Base-by-base conservation (phyloP, 2,329 filamentous ascomycete genomes). In the Canariomyces notabilis region DNA sequence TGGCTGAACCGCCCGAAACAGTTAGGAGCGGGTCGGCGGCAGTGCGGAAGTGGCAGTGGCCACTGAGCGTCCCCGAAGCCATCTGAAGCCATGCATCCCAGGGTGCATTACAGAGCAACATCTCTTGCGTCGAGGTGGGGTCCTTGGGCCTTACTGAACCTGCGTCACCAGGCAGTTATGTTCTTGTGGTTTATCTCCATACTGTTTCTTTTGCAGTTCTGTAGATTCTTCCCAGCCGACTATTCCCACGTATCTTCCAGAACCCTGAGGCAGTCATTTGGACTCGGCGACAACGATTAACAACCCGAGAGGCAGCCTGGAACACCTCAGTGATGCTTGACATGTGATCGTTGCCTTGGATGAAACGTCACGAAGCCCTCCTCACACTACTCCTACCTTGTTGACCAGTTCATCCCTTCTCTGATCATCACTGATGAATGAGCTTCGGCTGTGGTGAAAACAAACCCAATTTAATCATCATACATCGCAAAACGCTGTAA, bases 1-100 rank as follows among this genome's bases (percentile, higher is more conserved):
- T 56, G 55, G 54, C 52, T 57, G 55, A 53, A 56, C 40, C 46
- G 34, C 48, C 48, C 43, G 34, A 47, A 38, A 31, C 26, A 49
- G 42, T n/a, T 43, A 51, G n/a, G 33, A 40, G 45, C 46, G 48
- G 53, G 50, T 45, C 52, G 31, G 23, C 52, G 51, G 50, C 50
- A 37, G 47, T 43, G 36, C 46, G 49, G 51, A 46, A 48, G 33
- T 21, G 20, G 15, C 14, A n/a, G 36, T 34, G 16, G 15, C 46
- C 48, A 53, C 22, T 44, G 19, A 18, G 22, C 19, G 32, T 15
- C 46, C 38, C 38, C 21, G 29, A 31, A 29, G 38, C 37, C 20
- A 12, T 2, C 14, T 45, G 36, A 15, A 38, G 36, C 36, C 26
- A 8, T 19, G 18, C n/a, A 21, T 23, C 20, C n/a, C n/a, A n/a